Evolutionary conservation across 2,329 filamentous ascomycete genomes (phyloP), one percentile per base, ranked within the genome.

Genomic region (Blumeria hordei): DNA sequence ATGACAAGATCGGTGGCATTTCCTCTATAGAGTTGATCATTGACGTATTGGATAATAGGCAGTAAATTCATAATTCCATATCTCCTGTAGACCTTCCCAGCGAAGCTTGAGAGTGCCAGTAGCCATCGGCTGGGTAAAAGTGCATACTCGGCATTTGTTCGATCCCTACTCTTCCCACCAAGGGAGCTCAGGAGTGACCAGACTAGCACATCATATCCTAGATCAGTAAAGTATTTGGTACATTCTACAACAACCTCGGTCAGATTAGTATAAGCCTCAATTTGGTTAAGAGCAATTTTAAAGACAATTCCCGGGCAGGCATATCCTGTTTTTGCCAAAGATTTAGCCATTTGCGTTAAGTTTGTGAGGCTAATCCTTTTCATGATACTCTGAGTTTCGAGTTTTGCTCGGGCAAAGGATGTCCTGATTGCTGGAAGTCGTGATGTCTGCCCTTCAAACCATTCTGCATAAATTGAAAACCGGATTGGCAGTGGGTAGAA

Each of bases 221-320:
- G 71, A 55, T 85, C 81, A 1, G 90, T 94, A 62, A 96, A 95
- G 66, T 95, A 95, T 62, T 86, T 83, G 41, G 86, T 88, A 64
- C 88, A 95, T 65, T 95, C 88, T 12, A 96, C 88, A 58, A 98
- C 86, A 5, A 87, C 86, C 58, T 94, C 86, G 56, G 94, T 94
- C 58, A 98, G 75, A 64, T 96, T 98, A 65, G 84, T 85, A 66
- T 98, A 98, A 0, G 84, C 82, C 67, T 98, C 88, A 57, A 95
- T 86, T 67, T 95, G 88, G 58, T 81, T 81, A 56, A 98, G 78
- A 6, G 88, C 87, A 56, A 90, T 84, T 62, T 81, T 81, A 70
- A 95, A 94, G 28, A 96, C 88, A 56, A 94, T 76, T 32, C 90
- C 90, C 1, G 92, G 93, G 45, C 87, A 92, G 1, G 87, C 81